A percentile compares a stretch with the other conserved stretches of the same genome.
Evolutionary conservation across 2,329 filamentous ascomycete species (phyloP).

Genomic region (Diplodia mutila): DNA sequence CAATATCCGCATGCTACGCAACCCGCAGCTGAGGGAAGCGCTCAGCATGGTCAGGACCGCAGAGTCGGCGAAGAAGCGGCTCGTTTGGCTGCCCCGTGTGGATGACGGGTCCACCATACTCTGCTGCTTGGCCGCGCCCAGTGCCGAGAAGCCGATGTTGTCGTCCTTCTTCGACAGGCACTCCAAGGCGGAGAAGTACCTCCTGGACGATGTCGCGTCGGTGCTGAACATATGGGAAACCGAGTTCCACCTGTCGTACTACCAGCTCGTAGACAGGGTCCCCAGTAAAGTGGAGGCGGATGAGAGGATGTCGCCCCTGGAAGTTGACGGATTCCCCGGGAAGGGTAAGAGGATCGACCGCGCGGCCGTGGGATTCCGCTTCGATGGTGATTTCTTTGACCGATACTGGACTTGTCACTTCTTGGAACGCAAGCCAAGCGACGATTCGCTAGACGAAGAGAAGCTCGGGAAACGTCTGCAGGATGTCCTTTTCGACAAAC

Average conservation of each 20-base stretch:
- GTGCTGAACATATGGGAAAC: slow-evolving; percentile 38
- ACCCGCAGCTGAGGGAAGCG: not conserved
- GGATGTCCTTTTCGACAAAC: slow-evolving; percentile 1
- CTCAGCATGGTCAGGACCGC: not conserved
- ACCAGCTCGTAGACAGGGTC: slow-evolving; percentile 25
- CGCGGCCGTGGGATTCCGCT: slow-evolving; percentile 34
- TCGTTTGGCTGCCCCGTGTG: slow-evolving; percentile 12
- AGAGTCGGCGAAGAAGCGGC: slow-evolving; percentile 15
- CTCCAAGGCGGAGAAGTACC: slow-evolving; percentile 27
- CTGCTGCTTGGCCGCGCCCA: slow-evolving; percentile 28
- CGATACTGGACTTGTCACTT: slow-evolving; percentile 41
- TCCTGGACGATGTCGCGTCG: slow-evolving; percentile 34
- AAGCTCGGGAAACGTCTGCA: not conserved
- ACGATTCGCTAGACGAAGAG: slow-evolving; percentile 22
- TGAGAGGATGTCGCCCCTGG: not conserved
- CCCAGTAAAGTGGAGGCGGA: not conserved
- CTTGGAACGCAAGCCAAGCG: not conserved
- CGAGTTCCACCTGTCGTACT: slow-evolving; percentile 38
- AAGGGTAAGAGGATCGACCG: slow-evolving; percentile 25
- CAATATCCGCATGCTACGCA: not conserved
- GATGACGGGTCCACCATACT: slow-evolving; percentile 14
- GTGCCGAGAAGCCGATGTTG: slow-evolving; percentile 19
- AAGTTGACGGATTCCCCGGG: not conserved
- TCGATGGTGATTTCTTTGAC: slow-evolving; percentile 40
- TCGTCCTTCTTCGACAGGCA: slow-evolving; percentile 34